phyloP scores from a whole-genome alignment of 2,329 filamentous ascomycete genomes.

The Colletotrichum brevisporum region DNA sequence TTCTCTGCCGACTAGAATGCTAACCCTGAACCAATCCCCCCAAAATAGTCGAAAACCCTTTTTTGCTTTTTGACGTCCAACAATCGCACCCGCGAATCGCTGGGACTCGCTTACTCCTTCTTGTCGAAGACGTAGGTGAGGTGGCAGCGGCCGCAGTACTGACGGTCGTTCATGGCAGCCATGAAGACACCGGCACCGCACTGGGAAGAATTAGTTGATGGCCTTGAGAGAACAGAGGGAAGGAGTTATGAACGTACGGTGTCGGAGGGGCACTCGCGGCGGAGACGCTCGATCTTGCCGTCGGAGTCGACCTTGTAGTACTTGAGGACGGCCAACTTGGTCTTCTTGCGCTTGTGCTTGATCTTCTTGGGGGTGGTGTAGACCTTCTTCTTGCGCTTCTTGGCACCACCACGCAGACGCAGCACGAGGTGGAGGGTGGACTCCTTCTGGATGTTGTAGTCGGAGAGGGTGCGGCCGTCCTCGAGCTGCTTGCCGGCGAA shows the following conservation, averaged over 20 bases:
- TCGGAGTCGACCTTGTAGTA: constrained; percentile 99
- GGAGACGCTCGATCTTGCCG: constrained; percentile 99
- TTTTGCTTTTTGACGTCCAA: constrained; percentile 10
- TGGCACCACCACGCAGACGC: constrained; percentile 93
- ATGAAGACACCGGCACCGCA: constrained; percentile 99
- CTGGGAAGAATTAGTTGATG: constrained; percentile 67
- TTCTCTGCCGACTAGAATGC: constrained; percentile 43
- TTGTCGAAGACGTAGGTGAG: constrained; percentile 82
- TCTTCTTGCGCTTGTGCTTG: constrained; percentile 99
- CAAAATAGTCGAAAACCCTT: constrained; percentile 28
- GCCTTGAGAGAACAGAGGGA: too few species aligned
- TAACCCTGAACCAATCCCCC: constrained; percentile 39
- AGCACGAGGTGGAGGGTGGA: constrained; percentile 98
- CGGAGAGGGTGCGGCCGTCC: constrained; percentile 97
- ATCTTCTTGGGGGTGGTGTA: constrained; percentile 99
- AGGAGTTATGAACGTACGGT: too few species aligned
- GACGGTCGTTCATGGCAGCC: constrained; percentile 99
- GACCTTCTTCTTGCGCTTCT: constrained; percentile 99
- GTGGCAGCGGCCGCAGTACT: constrained; percentile 90
- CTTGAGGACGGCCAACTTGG: constrained; percentile 99
- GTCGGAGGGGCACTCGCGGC: constrained; percentile 95
- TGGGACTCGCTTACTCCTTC: constrained; percentile 59
- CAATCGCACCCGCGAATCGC: constrained; percentile 36
- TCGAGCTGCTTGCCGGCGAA: constrained; percentile 99
- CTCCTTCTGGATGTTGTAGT: constrained; percentile 99